A percentile compares a stretch with the other conserved stretches of the same genome.
Evolutionary conservation across 768 basidiomycete genomes (phyloP).

Genomic region (Trametes coccinea): DNA sequence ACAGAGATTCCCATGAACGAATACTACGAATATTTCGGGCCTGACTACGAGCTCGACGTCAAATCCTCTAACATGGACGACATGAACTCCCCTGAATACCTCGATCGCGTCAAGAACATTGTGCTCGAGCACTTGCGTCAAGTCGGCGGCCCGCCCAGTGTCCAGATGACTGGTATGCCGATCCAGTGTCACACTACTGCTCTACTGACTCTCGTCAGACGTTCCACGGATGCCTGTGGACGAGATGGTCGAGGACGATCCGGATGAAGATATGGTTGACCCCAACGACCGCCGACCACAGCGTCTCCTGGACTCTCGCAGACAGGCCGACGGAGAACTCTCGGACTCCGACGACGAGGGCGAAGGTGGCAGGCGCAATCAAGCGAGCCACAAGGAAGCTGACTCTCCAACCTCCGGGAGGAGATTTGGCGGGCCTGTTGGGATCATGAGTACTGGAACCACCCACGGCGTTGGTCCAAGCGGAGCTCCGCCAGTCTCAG

Average conservation of each 20-base stretch:
- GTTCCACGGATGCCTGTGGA: slow-evolving; percentile 86
- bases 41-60: slow-evolving; percentile 95
- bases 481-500: slow-evolving; percentile 44
- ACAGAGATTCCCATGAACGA: slow-evolving; percentile 87
- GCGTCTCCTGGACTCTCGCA: slow-evolving; percentile 74
- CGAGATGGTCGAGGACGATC: slow-evolving; percentile 77
- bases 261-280: slow-evolving; percentile 81
- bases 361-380: slow-evolving; percentile 78
- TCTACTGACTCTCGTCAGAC: slow-evolving; percentile 45
- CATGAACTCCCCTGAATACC: slow-evolving; percentile 88
- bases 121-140: slow-evolving; percentile 90
- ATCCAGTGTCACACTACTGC: not conserved
- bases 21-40: slow-evolving; percentile 99
- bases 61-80: slow-evolving; percentile 94
- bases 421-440: slow-evolving; percentile 65
- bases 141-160: slow-evolving; percentile 85
- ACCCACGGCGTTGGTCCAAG: slow-evolving; percentile 79
- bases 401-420: slow-evolving; percentile 40
- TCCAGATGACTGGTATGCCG: slow-evolving; percentile 80
- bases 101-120: slow-evolving; percentile 89
- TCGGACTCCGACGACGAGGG: slow-evolving; percentile 99
- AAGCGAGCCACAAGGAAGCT: slow-evolving; percentile 55
- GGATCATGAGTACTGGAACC: slow-evolving; percentile 67
- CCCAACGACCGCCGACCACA: slow-evolving; percentile 75
- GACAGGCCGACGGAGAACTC: slow-evolving; percentile 85